Conservation (phyloP, 495 filamentous ascomycete species). For the Aspergillus mulundensis region DNA sequence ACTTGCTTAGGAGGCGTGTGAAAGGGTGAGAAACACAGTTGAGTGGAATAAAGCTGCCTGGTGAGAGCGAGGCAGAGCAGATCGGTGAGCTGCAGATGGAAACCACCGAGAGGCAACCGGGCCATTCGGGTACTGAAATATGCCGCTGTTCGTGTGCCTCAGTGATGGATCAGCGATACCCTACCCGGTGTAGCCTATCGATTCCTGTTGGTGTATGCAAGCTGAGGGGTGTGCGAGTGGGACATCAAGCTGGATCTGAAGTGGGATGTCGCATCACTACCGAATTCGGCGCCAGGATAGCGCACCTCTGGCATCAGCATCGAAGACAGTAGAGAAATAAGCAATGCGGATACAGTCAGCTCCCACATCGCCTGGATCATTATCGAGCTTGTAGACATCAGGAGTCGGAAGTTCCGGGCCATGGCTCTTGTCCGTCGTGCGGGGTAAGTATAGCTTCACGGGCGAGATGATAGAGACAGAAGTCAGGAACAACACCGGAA, state of each 20-base stretch:
- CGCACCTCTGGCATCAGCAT: background rate
- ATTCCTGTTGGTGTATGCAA: background rate
- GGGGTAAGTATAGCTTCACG: background rate
- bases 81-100: background rate
- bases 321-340: background rate
- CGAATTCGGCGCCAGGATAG: background rate
- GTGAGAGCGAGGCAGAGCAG: background rate
- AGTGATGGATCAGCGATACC: background rate
- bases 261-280: slow-evolving; percentile 1
- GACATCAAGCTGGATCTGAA: background rate
- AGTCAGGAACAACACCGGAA: background rate
- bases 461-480: background rate
- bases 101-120: background rate
- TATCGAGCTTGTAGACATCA: background rate
- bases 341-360: background rate
- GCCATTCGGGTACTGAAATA: background rate
- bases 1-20: background rate
- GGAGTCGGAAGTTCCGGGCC: background rate
- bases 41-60: background rate
- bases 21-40: background rate
- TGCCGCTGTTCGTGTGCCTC: background rate
- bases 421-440: background rate
- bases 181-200: slow-evolving; percentile 1
- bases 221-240: background rate
- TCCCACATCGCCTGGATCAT: background rate